These are phyloP conservation scores for Saccharomycopsis sp. DNA, from an alignment of 805 yeast species.

Conservation along the genomic window DNA sequence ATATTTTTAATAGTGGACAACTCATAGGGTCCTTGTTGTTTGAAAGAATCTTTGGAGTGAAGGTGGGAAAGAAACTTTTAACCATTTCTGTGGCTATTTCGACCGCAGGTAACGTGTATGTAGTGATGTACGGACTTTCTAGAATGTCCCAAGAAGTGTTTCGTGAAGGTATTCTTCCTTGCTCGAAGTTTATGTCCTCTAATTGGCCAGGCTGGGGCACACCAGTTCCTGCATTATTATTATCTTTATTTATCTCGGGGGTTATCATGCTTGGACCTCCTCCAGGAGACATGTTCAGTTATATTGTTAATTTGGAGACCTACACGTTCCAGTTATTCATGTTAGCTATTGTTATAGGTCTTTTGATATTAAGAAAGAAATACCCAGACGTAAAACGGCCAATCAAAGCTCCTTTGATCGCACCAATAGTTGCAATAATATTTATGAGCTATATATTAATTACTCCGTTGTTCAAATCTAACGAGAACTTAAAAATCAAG, in stretches of 20 bases:
- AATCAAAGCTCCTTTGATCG: conserved; percentile 17
- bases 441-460: conserved; percentile 12
- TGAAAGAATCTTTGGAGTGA: conserved; percentile 47
- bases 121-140: conserved; percentile 51
- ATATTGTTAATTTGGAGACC: conserved; percentile 20
- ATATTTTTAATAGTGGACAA: conserved; percentile 48
- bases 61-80: conserved; percentile 46
- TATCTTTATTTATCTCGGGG: conserved; percentile 29
- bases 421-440: conserved; percentile 13
- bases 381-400: conserved; percentile 19
- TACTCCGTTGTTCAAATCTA: conserved; percentile 14
- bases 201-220: conserved; percentile 47
- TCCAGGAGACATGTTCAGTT: conserved; percentile 21
- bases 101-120: conserved; percentile 57
- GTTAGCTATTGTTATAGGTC: conserved; percentile 17
- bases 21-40: conserved; percentile 54
- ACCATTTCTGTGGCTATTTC: conserved; percentile 55
- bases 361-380: conserved; percentile 18
- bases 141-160: conserved; percentile 61
- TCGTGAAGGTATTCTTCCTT: conserved; percentile 57
- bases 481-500: conserved; percentile 6
- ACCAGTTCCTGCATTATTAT: conserved; percentile 44
- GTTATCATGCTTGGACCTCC: conserved; percentile 17
- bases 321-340: conserved; percentile 17
- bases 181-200: conserved; percentile 43